Percentiles rank a stretch among this genome's conserved stretches.
Evolutionary conservation across 2,329 filamentous ascomycete species (phyloP).

Genomic region (Endoconidiophora polonica): DNA sequence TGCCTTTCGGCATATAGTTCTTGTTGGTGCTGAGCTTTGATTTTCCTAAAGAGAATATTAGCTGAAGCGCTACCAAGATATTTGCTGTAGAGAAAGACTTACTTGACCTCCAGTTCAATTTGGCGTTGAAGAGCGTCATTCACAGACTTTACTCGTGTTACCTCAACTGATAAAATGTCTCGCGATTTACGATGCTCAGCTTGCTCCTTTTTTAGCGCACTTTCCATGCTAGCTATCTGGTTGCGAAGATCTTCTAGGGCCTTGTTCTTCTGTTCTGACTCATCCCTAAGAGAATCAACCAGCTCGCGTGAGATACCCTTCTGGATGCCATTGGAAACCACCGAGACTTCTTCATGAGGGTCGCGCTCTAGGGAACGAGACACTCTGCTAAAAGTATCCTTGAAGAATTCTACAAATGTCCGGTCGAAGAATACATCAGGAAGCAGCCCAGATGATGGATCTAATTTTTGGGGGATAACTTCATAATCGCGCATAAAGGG

Average conservation of each 20-base stretch:
- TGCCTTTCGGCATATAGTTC: conserved; percentile 8
- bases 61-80: neutral
- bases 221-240: conserved; percentile 11
- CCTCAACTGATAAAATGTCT: conserved; percentile 37
- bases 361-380: conserved; percentile 77
- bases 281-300: conserved; percentile 65
- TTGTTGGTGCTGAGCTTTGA: conserved; percentile 15
- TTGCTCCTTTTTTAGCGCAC: conserved; percentile 30
- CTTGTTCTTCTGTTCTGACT: conserved; percentile 55
- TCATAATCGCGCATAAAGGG: conserved; percentile 78
- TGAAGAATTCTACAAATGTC: conserved; percentile 82
- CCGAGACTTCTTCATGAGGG: conserved; percentile 70
- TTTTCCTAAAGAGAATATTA: conserved; percentile 5
- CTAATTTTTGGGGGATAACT: conserved; percentile 55
- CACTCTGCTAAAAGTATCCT: conserved; percentile 84
- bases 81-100: conserved; percentile 15
- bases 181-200: conserved; percentile 24
- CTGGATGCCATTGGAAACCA: conserved; percentile 61
- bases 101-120: conserved; percentile 50
- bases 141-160: conserved; percentile 41
- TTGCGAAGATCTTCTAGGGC: conserved; percentile 8
- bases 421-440: conserved; percentile 76
- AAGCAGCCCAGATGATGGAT: conserved; percentile 33
- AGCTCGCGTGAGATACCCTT: conserved; percentile 89
- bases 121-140: conserved; percentile 55